A percentile compares a stretch with the other conserved stretches of the same genome.
Conservation (phyloP, 768 basidiomycete genomes). For the Podaxis sp. region DNA sequence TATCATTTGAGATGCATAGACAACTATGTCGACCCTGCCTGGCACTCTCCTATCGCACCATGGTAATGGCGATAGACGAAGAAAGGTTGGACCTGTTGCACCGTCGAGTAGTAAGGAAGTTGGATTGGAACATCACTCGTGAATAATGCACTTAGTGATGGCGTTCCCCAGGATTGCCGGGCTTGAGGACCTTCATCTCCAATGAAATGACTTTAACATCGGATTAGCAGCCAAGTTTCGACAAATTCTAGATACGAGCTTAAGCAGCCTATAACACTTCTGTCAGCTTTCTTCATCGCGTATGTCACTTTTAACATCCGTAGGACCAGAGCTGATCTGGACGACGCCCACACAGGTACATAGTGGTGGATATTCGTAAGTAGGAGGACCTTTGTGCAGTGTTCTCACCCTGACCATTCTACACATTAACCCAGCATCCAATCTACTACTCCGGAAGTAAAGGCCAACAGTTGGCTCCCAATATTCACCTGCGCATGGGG, state of each 20-base stretch:
- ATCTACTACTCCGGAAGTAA: not conserved
- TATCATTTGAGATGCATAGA: not conserved
- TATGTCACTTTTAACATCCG: not conserved
- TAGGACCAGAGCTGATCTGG: not conserved
- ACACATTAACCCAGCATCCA: not conserved
- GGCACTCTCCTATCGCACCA: not conserved
- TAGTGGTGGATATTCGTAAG: slow-evolving; percentile 4
- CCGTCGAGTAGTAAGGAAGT: slow-evolving; percentile 21
- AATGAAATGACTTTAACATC: slow-evolving; percentile 24
- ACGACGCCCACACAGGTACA: not conserved
- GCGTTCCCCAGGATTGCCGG: slow-evolving; percentile 20
- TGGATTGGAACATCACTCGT: slow-evolving; percentile 21
- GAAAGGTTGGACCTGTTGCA: not conserved
- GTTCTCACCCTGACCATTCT: not conserved
- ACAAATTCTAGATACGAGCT: not conserved
- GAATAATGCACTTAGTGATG: not conserved
- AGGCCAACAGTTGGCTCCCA: not conserved
- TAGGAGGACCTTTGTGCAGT: not conserved
- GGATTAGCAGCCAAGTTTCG: not conserved
- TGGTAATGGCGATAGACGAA: not conserved
- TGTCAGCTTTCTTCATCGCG: not conserved
- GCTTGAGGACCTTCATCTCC: slow-evolving; percentile 23
- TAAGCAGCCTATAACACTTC: not conserved
- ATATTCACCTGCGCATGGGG: slow-evolving; percentile 5
- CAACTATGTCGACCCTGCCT: not conserved